Evolutionary conservation across 2,329 filamentous ascomycete genomes (phyloP).

Genomic region (Stemphylium lycopersici): DNA sequence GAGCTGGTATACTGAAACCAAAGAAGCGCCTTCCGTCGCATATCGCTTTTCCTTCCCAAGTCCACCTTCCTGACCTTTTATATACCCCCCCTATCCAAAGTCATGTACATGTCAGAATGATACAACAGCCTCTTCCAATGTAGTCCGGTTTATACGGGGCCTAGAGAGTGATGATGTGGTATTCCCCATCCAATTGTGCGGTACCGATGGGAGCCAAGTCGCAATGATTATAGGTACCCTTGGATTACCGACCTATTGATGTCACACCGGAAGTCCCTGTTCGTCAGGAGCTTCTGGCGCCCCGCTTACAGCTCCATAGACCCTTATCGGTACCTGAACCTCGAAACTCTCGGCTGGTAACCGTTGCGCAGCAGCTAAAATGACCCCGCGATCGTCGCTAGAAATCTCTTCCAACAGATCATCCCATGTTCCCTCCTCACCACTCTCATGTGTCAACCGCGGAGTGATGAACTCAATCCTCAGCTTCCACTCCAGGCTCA

Average conservation of each 20-base stretch:
- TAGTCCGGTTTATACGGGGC: too few species aligned
- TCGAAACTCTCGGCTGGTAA: conserved; percentile 89
- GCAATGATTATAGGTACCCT: too few species aligned
- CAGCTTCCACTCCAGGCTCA: conserved; percentile 87
- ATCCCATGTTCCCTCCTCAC: conserved; percentile 38
- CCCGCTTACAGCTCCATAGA: conserved; percentile 68
- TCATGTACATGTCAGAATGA: not conserved
- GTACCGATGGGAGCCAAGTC: not conserved
- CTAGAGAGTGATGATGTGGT: too few species aligned
- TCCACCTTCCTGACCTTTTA: not conserved
- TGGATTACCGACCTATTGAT: not conserved
- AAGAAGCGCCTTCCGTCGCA: not conserved
- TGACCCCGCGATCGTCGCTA: conserved; percentile 76
- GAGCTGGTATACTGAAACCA: conserved; percentile 12
- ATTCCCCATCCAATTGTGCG: not conserved
- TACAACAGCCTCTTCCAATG: too few species aligned
- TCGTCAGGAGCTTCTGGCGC: conserved; percentile 38
- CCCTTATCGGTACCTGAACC: conserved; percentile 79
- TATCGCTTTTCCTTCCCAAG: not conserved
- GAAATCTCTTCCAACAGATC: conserved; percentile 78
- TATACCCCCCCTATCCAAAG: not conserved
- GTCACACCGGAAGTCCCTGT: conserved; percentile 43
- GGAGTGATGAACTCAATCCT: conserved; percentile 92
- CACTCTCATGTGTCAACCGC: conserved; percentile 52
- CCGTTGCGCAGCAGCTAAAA: conserved; percentile 78